These are phyloP conservation scores for Mycena metata DNA, from an alignment of 768 basidiomycete genomes.

Conservation along the genomic window DNA sequence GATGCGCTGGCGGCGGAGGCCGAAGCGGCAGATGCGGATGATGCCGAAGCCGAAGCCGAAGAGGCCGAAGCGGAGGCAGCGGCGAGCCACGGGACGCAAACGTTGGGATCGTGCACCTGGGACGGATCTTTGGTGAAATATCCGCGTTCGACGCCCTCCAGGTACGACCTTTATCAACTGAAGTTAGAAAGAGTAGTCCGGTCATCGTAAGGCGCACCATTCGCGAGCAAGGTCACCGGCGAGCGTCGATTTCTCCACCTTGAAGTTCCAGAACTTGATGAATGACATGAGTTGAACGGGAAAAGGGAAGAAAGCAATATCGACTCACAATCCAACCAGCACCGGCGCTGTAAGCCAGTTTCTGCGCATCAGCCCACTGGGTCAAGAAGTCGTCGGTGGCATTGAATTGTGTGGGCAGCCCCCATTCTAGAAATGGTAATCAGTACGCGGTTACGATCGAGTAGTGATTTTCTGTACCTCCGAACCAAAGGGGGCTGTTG, in stretches of 20 bases:
- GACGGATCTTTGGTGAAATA: constrained; percentile 77
- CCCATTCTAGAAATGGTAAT: constrained; percentile 59
- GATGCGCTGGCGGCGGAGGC: no score
- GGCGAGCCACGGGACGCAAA: constrained; percentile 68
- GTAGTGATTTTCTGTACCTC: constrained; percentile 35
- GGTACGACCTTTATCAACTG: constrained; percentile 69
- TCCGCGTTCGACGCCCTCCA: constrained; percentile 69
- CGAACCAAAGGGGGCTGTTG: constrained; percentile 67
- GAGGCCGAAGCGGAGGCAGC: background rate
- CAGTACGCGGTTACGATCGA: background rate
- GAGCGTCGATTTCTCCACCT: constrained; percentile 67
- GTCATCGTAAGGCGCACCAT: constrained; percentile 60
- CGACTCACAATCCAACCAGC: constrained; percentile 70
- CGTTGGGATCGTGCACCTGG: constrained; percentile 65
- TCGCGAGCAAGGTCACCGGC: constrained; percentile 69
- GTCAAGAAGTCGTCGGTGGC: constrained; percentile 65
- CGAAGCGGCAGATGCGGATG: background rate
- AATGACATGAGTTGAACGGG: background rate
- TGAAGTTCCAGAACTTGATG: constrained; percentile 79
- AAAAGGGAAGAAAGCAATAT: background rate
- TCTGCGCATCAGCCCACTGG: constrained; percentile 76
- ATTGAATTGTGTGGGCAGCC: constrained; percentile 66
- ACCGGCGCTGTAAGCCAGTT: constrained; percentile 64
- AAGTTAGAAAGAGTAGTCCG: background rate
- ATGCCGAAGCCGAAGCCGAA: no score